Base-by-base conservation (phyloP, 352 stramenopile species). In the Phytophthora citricola region DNA sequence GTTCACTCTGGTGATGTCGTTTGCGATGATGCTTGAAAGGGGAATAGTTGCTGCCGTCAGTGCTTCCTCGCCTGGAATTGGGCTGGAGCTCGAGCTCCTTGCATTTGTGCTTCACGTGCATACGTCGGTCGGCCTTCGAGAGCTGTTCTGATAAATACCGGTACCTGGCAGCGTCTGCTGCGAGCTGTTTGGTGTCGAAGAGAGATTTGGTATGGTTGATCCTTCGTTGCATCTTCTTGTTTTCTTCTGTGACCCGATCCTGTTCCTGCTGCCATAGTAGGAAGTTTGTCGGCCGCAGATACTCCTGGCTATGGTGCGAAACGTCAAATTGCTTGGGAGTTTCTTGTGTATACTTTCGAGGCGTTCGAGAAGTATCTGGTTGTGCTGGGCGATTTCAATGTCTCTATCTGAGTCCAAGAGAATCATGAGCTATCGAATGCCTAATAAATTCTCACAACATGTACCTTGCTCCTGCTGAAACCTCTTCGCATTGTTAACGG, bases 381-480 rank as follows among this genome's bases (percentile, higher is more conserved):
- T 91, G 50, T 87, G 66, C 31, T 84, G 70, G 5, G 61, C 57
- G 45, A 91, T 88, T 60, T 78, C 62, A 4, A 72, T 58, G 9
- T 85, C 60, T 7, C 79, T 73, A 49, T 91, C 83, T 91, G 44
- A 8, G 12, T 17, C 26, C 38, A 8, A 53, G n/a, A 36, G n/a
- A 43, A 17, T 15, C 5, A 17, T 64, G 10, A 44, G 49, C 2
- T 31, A 4, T 20, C 4, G 3, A 5, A 17, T 1, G 10, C 38
- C 14, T 31, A 9, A 34, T 43, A 14, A 34, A 44, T 5, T 17
- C 3, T 12, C 32, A 22, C 12, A 5, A 39, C 24, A 12, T 17
- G 11, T 34, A 88, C 82, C 79, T 83, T 82, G 70, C 27, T 85
- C 72, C 26, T 87, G 83, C 41, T 90, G 83, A n/a, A 81, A 17